Evolutionary conservation across 306 rosid genomes (phyloP), one percentile per base, ranked within the genome.

Genomic region (Arachis stenosperma): DNA sequence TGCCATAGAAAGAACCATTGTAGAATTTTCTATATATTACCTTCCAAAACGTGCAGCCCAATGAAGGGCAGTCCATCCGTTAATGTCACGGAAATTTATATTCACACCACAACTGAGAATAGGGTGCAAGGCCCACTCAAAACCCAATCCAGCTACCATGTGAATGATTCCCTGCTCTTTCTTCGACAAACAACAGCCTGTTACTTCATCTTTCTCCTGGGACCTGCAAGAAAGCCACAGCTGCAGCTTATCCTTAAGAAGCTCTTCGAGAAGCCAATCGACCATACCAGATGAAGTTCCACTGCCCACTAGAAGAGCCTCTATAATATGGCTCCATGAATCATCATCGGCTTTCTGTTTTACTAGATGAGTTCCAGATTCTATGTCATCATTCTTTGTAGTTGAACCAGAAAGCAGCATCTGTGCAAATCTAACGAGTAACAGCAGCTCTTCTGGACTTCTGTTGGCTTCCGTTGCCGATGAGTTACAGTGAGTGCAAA

Each of bases 11-110:
- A 47, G 50, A 54, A 67, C 76, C 40, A 33, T 5, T 48, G 39
- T 41, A 13, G 53, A 58, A 50, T 61, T 64, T 29, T 37, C 63
- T 27, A 46, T 37, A 60, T 27, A 46, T 78, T 85, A 95, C 99
- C 99, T 95, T 82, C 98, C 99, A 71, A 91, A 90, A 51, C 87
- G 96, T 37, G 98, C 95, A 10, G 99, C 98, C 97, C 98, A 95
- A 58, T 95, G 99, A 69, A 95, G 88, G 69, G 99, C 98, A 71
- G 97, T 95, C 93, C 93, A 87, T 39, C 99, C 99, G 6, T 41
- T 91, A 74, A 95, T 83, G 84, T 95, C 99, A 14, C 99, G 98
- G 86, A 95, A 95, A 81, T 95, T 90, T 81, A 95, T 83, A 84
- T 79, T 87, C 61, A 88, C 96, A 37, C 99, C 97, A 82, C 76